Conservation (phyloP, 2,329 filamentous ascomycete species). For the Rhinocladiella similis region DNA sequence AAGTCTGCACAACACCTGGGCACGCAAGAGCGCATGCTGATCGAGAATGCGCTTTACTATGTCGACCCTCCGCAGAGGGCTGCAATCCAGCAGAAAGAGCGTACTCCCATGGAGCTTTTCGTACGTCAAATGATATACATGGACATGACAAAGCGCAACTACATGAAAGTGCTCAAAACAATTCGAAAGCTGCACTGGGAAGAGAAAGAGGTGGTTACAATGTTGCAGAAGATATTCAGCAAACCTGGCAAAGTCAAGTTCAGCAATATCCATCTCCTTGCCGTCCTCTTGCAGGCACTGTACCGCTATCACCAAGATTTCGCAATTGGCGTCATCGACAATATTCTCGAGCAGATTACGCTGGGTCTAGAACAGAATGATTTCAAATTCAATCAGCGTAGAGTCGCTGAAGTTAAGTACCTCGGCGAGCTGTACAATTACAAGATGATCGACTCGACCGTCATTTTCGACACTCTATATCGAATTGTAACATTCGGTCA, state of each 20-base stretch:
- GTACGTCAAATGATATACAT: slow-evolving; percentile 89
- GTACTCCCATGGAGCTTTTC: slow-evolving; percentile 89
- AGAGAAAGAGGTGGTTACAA: slow-evolving; percentile 77
- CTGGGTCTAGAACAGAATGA: slow-evolving; percentile 93
- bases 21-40: slow-evolving; percentile 94
- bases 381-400: slow-evolving; percentile 94
- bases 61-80: slow-evolving; percentile 92
- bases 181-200: slow-evolving; percentile 97
- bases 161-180: slow-evolving; percentile 90
- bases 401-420: slow-evolving; percentile 94
- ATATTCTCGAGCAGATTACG: slow-evolving; percentile 81
- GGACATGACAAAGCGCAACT: slow-evolving; percentile 90
- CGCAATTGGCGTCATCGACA: slow-evolving; percentile 87
- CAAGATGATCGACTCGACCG: slow-evolving; percentile 89
- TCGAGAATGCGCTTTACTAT: slow-evolving; percentile 97
- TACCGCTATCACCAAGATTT: slow-evolving; percentile 92
- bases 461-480: slow-evolving; percentile 94
- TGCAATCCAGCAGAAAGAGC: slow-evolving; percentile 94
- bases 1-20: slow-evolving; percentile 94
- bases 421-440: slow-evolving; percentile 97
- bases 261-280: slow-evolving; percentile 90
- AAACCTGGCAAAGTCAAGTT: slow-evolving; percentile 98
- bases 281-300: slow-evolving; percentile 82
- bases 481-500: slow-evolving; percentile 93
- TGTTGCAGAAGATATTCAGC: slow-evolving; percentile 87